Evolutionary conservation across 768 basidiomycete species (phyloP).

Genomic region (Naganishia antarctica): DNA sequence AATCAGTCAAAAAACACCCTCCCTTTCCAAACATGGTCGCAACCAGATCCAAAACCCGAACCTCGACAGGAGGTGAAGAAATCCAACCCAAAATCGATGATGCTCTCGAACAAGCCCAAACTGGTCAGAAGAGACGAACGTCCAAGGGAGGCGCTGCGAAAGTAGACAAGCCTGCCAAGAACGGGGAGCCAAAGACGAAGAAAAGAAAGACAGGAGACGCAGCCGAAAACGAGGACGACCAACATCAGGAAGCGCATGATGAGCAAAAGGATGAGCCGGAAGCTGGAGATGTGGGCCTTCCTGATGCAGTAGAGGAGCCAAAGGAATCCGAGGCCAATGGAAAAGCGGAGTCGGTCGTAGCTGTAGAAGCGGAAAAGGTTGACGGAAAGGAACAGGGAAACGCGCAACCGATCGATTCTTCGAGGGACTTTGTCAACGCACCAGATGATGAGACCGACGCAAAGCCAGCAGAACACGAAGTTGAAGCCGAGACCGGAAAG

Average conservation of each 20-base stretch:
- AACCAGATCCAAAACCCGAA: slow-evolving; percentile 19
- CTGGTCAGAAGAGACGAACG: slow-evolving; percentile 3
- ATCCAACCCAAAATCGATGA: slow-evolving; percentile 24
- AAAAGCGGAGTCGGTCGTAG: too few relatives aligned
- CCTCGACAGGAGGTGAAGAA: slow-evolving; percentile 10
- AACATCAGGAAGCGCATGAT: neutral
- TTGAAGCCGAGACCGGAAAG: neutral
- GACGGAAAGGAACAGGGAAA: neutral
- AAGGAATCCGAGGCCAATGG: too few relatives aligned
- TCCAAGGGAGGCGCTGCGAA: slow-evolving; percentile 1
- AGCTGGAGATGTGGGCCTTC: too few relatives aligned
- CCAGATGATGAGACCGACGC: too few relatives aligned
- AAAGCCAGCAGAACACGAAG: neutral
- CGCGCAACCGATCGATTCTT: neutral
- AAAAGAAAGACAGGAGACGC: slow-evolving; percentile 20
- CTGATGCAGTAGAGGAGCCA: too few relatives aligned
- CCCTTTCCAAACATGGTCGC: slow-evolving; percentile 13
- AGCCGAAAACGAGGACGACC: neutral
- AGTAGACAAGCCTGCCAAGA: neutral
- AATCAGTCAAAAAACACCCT: neutral
- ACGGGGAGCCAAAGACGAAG: slow-evolving; percentile 7
- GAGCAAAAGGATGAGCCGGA: neutral
- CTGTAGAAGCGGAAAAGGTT: neutral
- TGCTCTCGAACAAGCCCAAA: slow-evolving; percentile 1
- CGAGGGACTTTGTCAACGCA: too few relatives aligned